Evolutionary conservation across 2,329 filamentous ascomycete species (phyloP).

Genomic region (Talaromyces sp.): DNA sequence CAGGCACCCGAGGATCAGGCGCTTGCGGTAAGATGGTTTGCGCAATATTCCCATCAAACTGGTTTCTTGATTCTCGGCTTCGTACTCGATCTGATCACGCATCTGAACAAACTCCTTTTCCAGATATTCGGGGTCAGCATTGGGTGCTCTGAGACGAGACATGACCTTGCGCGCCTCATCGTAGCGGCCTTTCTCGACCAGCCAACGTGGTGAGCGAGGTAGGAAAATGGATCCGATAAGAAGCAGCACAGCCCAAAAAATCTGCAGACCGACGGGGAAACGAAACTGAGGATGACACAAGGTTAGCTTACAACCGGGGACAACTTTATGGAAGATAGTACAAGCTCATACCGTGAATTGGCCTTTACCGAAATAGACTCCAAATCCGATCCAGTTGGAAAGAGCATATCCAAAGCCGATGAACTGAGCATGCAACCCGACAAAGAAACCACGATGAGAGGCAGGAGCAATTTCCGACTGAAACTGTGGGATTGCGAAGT

Average conservation of each 20-base stretch:
- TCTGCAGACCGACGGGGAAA: not conserved
- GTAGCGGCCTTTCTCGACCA: not conserved
- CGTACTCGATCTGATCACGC: not conserved
- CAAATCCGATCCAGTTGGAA: not conserved
- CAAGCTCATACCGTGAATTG: not conserved
- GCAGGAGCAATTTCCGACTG: constrained; percentile 34
- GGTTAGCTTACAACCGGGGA: not conserved
- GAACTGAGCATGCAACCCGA: constrained; percentile 17
- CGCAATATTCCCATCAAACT: not conserved
- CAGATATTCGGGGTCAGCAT: not conserved
- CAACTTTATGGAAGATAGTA: not conserved
- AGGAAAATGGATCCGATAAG: not conserved
- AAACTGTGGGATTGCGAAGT: constrained; percentile 38
- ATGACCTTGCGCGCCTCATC: not conserved
- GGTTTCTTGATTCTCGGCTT: not conserved
- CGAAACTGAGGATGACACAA: not conserved
- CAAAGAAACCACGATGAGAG: constrained; percentile 26
- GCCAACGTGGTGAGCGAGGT: constrained; percentile 1
- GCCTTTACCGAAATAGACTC: not conserved
- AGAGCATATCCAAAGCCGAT: not conserved
- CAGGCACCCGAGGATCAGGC: not conserved
- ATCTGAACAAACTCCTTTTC: not conserved
- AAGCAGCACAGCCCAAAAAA: not conserved
- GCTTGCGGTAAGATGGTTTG: not conserved
- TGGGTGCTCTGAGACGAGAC: not conserved